Evolutionary conservation across 2,329 filamentous ascomycete species (phyloP).

Genomic region (Penicillium psychrosexuale): DNA sequence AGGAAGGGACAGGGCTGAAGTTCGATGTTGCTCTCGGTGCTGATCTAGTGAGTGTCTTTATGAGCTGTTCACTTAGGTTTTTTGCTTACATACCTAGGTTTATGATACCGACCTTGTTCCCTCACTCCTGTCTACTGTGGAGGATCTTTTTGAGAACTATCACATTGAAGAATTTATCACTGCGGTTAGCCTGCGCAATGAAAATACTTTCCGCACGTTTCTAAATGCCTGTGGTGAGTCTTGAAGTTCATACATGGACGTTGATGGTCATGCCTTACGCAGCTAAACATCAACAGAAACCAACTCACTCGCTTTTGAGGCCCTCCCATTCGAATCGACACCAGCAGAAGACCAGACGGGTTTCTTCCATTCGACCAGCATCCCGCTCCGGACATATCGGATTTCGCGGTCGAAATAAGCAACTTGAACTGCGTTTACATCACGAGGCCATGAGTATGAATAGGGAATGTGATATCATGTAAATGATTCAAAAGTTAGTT

Average conservation of each 20-base stretch:
- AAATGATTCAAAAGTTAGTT: not conserved
- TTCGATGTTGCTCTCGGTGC: slow-evolving; percentile 44
- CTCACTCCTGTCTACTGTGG: slow-evolving; percentile 55
- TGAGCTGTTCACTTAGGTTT: not conserved
- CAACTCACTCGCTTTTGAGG: slow-evolving; percentile 36
- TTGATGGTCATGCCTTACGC: not conserved
- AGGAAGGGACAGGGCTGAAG: not conserved
- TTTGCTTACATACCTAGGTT: slow-evolving; percentile 44
- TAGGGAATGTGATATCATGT: not conserved
- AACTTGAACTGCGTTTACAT: not conserved
- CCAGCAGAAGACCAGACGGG: slow-evolving; percentile 44
- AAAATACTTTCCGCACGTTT: slow-evolving; percentile 60
- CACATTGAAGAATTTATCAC: slow-evolving; percentile 54
- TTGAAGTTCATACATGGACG: not conserved
- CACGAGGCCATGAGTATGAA: slow-evolving; percentile 2
- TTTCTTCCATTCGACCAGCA: slow-evolving; percentile 47
- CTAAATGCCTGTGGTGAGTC: slow-evolving; percentile 56
- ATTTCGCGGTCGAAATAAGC: slow-evolving; percentile 21
- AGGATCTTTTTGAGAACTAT: slow-evolving; percentile 55
- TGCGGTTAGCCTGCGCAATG: slow-evolving; percentile 60
- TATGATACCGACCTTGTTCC: slow-evolving; percentile 59
- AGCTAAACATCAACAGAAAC: slow-evolving; percentile 25
- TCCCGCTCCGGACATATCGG: slow-evolving; percentile 39
- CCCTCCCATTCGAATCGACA: slow-evolving; percentile 44
- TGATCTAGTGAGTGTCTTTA: slow-evolving; percentile 36